A percentile compares a stretch with the other conserved stretches of the same genome.
Conservation (phyloP, 305 asterid genomes). For the Solanum hybrid region DNA sequence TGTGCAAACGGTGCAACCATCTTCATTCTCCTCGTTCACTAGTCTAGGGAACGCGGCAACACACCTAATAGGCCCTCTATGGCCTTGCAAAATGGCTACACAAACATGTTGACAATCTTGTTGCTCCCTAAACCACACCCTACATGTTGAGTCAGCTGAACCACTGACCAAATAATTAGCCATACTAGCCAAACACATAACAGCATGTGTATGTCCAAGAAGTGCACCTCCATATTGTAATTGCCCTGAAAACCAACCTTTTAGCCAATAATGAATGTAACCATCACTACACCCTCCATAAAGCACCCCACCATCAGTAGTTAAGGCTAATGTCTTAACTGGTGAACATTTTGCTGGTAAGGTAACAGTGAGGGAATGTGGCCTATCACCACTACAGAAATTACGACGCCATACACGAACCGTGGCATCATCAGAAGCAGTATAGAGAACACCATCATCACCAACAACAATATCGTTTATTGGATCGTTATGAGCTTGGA, state of each 20-base stretch:
- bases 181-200: slow-evolving; percentile 56
- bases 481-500: slow-evolving; percentile 84
- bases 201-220: slow-evolving; percentile 81
- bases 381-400: slow-evolving; percentile 64
- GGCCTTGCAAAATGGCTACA: slow-evolving; percentile 64
- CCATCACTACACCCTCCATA: slow-evolving; percentile 93
- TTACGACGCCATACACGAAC: slow-evolving; percentile 82
- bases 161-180: slow-evolving; percentile 56
- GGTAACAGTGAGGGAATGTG: slow-evolving; percentile 77
- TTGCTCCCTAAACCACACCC: slow-evolving; percentile 62
- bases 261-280: slow-evolving; percentile 76
- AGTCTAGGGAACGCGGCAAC: slow-evolving; percentile 31
- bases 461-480: slow-evolving; percentile 62
- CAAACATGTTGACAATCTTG: slow-evolving; percentile 56
- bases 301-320: slow-evolving; percentile 52
- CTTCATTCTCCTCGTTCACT: slow-evolving; percentile 35
- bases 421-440: slow-evolving; percentile 88
- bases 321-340: slow-evolving; percentile 53
- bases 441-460: slow-evolving; percentile 81
- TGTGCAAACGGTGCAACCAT: slow-evolving; percentile 65
- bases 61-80: slow-evolving; percentile 75
- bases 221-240: slow-evolving; percentile 78
- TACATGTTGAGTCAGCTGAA: slow-evolving; percentile 64
- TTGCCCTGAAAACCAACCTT: slow-evolving; percentile 86
- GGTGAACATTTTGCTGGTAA: slow-evolving; percentile 79